Evolutionary conservation across 2,329 filamentous ascomycete genomes (phyloP).

Genomic region (Pseudovirgaria hyperparasitica): DNA sequence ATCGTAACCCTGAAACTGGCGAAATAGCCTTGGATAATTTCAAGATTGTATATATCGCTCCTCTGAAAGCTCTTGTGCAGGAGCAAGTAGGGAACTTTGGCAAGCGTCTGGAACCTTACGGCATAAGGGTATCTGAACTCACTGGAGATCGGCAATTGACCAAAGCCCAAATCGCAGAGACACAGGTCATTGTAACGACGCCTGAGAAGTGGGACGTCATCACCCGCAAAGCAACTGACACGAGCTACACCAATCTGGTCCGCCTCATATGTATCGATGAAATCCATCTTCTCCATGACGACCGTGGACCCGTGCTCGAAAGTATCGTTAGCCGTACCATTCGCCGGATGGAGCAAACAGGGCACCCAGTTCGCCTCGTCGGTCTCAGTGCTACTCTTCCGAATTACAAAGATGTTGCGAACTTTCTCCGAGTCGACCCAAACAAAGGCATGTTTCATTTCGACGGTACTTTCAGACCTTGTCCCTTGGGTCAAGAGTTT

Average conservation of each 20-base stretch:
- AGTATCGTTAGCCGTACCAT: slow-evolving; percentile 95
- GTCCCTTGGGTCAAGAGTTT: slow-evolving; percentile 91
- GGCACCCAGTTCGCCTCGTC: slow-evolving; percentile 81
- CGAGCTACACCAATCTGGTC: slow-evolving; percentile 95
- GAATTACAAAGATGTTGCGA: slow-evolving; percentile 92
- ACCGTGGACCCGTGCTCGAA: slow-evolving; percentile 90
- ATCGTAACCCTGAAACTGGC: slow-evolving; percentile 78
- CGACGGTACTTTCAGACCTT: slow-evolving; percentile 85
- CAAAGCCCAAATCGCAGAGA: slow-evolving; percentile 96
- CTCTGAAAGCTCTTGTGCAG: slow-evolving; percentile 87
- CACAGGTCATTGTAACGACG: slow-evolving; percentile 94
- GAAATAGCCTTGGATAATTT: slow-evolving; percentile 92
- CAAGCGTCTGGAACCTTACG: slow-evolving; percentile 77
- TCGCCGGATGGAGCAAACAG: slow-evolving; percentile 83
- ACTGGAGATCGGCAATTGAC: slow-evolving; percentile 97
- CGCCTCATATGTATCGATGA: slow-evolving; percentile 94
- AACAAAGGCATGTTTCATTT: slow-evolving; percentile 89
- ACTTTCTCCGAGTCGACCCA: slow-evolving; percentile 81
- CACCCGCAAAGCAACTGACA: slow-evolving; percentile 90
- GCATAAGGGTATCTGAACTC: slow-evolving; percentile 85
- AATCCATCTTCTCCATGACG: slow-evolving; percentile 94
- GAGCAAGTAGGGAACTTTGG: slow-evolving; percentile 98
- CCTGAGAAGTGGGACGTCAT: slow-evolving; percentile 99
- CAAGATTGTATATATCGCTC: slow-evolving; percentile 97
- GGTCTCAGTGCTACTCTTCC: slow-evolving; percentile 91